These are phyloP conservation scores for Kodamaea fungicola DNA, from an alignment of 1,139 yeast species.

Conservation along the genomic window DNA sequence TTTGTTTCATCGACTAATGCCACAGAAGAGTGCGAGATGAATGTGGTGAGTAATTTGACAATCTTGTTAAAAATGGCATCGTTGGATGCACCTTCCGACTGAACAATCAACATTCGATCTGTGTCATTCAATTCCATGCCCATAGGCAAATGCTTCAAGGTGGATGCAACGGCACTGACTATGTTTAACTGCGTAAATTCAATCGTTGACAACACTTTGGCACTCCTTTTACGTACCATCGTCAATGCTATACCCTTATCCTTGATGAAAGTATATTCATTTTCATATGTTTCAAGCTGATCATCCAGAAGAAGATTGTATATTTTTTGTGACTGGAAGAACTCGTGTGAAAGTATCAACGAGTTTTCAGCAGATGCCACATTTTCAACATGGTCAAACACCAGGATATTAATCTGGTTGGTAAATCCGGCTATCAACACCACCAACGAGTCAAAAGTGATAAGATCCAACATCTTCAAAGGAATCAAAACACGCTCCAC, in stretches of 20 bases:
- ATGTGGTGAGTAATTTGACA: constrained; percentile 28
- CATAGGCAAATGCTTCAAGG: constrained; percentile 55
- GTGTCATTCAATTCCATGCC: constrained; percentile 32
- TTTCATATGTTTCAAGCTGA: constrained; percentile 15
- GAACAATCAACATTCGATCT: constrained; percentile 45
- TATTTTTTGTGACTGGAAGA: constrained; percentile 4
- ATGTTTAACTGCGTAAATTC: constrained; percentile 59
- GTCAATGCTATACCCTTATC: constrained; percentile 40
- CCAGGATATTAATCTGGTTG: constrained; percentile 22
- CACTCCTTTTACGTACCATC: constrained; percentile 18
- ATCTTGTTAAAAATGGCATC: constrained; percentile 26
- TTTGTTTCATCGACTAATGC: constrained; percentile 11
- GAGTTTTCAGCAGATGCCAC: constrained; percentile 1
- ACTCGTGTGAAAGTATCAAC: constrained; percentile 4
- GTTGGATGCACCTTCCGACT: constrained; percentile 11
- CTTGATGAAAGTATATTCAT: constrained; percentile 29
- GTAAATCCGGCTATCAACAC: constrained; percentile 29
- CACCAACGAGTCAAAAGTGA: constrained; percentile 16
- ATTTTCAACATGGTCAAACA: constrained; percentile 17
- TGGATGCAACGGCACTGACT: constrained; percentile 61
- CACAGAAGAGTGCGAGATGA: constrained; percentile 23
- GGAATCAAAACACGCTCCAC: constrained; percentile 18
- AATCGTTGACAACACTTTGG: constrained; percentile 21
- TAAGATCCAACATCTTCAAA: constrained; percentile 11
- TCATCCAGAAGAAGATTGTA: constrained; percentile 3